Evolutionary conservation across 2,329 filamentous ascomycete species (phyloP).

Genomic region (Penicillium concentricum): DNA sequence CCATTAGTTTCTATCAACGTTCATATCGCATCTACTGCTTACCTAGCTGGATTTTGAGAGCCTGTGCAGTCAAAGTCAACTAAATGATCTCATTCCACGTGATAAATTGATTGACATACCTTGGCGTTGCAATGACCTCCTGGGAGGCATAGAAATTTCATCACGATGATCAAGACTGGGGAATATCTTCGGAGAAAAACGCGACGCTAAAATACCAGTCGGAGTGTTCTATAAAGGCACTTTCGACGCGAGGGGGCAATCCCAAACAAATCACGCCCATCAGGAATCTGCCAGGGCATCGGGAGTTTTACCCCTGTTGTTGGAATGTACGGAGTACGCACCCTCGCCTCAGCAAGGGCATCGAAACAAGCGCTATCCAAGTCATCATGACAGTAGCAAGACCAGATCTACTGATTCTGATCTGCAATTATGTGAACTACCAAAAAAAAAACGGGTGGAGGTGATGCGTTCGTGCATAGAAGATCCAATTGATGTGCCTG

Average conservation of each 20-base stretch:
- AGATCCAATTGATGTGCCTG: background rate
- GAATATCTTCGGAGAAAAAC: background rate
- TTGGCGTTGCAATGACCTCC: slow-evolving; percentile 22
- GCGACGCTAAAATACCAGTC: background rate
- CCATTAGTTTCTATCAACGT: background rate
- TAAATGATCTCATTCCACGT: background rate
- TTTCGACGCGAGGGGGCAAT: background rate
- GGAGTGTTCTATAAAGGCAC: slow-evolving; percentile 1
- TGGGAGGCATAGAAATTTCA: slow-evolving; percentile 24
- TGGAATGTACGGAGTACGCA: slow-evolving; percentile 17
- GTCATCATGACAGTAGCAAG: background rate
- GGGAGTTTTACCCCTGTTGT: slow-evolving; percentile 10
- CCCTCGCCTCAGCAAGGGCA: slow-evolving; percentile 25
- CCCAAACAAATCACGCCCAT: no score
- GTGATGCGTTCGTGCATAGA: slow-evolving; percentile 1
- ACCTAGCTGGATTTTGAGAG: slow-evolving; percentile 20
- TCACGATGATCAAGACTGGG: background rate
- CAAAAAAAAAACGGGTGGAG: background rate
- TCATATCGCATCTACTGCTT: background rate
- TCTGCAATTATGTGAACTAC: slow-evolving; percentile 1
- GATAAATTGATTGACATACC: slow-evolving; percentile 9
- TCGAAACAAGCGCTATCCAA: background rate
- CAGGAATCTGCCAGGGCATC: slow-evolving; percentile 10
- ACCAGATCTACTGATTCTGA: background rate
- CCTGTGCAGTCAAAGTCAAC: slow-evolving; percentile 6